A percentile compares a stretch with the other conserved stretches of the same genome.
These are phyloP conservation scores for Pelomyxa schiedti DNA, from an alignment of 78 protist species.

Conservation along the genomic window DNA sequence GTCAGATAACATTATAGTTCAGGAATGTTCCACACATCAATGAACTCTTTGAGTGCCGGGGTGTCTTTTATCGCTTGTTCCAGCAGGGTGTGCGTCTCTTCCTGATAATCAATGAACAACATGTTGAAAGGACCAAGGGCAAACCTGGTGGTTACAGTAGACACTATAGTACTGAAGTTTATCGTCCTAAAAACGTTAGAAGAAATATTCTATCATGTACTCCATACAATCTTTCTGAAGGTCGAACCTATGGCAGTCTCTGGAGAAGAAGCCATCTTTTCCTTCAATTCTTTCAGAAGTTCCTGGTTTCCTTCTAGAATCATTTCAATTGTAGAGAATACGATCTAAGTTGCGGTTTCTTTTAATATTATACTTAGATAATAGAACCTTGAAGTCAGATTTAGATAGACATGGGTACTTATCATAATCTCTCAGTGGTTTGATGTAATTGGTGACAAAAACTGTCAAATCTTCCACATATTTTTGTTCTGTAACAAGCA, in stretches of 20 bases:
- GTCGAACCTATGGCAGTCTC: background rate
- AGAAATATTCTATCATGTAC: too few relatives aligned
- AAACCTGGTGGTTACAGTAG: background rate
- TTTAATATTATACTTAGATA: too few relatives aligned
- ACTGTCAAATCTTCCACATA: background rate
- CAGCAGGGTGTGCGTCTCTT: background rate
- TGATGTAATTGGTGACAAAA: background rate
- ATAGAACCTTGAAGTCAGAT: background rate
- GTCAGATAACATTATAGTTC: too few relatives aligned
- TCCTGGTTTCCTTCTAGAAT: background rate
- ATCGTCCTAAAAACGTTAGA: too few relatives aligned
- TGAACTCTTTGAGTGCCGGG: background rate
- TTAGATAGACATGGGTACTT: background rate
- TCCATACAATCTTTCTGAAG: background rate
- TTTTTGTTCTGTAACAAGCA: background rate
- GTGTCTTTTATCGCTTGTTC: background rate
- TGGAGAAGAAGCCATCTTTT: background rate
- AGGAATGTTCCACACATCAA: background rate
- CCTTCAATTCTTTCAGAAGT: background rate
- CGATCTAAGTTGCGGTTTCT: too few relatives aligned
- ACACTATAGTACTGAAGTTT: background rate
- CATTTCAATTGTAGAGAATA: background rate
- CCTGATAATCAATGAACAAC: too few relatives aligned
- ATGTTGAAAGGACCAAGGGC: too few relatives aligned
- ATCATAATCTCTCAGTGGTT: background rate